A percentile compares a stretch with the other conserved stretches of the same genome.
Evolutionary conservation across 1,284 basidiomycete species (phyloP).

Genomic region (Boletus sp.): DNA sequence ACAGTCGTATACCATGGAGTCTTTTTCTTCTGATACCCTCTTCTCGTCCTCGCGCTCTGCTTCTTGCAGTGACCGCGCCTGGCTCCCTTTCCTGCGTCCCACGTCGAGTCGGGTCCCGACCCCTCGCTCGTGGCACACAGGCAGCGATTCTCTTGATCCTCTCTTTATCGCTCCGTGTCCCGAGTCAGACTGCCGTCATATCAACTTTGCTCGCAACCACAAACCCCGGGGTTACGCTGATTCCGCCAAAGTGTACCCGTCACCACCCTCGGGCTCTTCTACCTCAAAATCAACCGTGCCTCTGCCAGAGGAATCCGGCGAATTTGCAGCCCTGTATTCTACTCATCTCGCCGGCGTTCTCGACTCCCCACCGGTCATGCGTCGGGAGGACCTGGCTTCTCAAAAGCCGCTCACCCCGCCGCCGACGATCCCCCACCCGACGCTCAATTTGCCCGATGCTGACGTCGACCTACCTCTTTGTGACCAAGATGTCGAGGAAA

Average conservation of each 20-base stretch:
- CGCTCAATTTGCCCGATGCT: slow-evolving; percentile 35
- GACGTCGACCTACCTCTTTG: slow-evolving; percentile 18
- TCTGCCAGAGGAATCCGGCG: slow-evolving; percentile 29
- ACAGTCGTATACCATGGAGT: slow-evolving; percentile 33
- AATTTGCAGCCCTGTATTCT: slow-evolving; percentile 17
- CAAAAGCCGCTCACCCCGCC: slow-evolving; percentile 41
- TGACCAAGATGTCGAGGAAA: slow-evolving; percentile 12
- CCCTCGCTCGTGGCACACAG: slow-evolving; percentile 20
- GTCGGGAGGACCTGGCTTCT: slow-evolving; percentile 27
- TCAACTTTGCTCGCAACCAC: slow-evolving; percentile 19
- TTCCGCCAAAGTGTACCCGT: slow-evolving; percentile 31
- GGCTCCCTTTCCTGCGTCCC: slow-evolving; percentile 15
- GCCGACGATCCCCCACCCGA: slow-evolving; percentile 38
- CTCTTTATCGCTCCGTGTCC: slow-evolving; percentile 19
- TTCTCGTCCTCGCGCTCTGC: slow-evolving; percentile 15
- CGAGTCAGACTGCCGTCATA: slow-evolving; percentile 13
- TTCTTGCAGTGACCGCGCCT: slow-evolving; percentile 1
- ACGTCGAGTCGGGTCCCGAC: slow-evolving; percentile 14
- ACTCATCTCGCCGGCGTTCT: slow-evolving; percentile 29
- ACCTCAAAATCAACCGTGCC: slow-evolving; percentile 36
- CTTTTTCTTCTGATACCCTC: slow-evolving; percentile 29
- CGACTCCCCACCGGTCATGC: slow-evolving; percentile 34
- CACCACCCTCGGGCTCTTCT: slow-evolving; percentile 38
- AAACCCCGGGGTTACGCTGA: slow-evolving; percentile 15
- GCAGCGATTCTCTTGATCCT: slow-evolving; percentile 23